Conservation (phyloP, 2,329 filamentous ascomycete genomes). For the Colletotrichum spaethianum region DNA sequence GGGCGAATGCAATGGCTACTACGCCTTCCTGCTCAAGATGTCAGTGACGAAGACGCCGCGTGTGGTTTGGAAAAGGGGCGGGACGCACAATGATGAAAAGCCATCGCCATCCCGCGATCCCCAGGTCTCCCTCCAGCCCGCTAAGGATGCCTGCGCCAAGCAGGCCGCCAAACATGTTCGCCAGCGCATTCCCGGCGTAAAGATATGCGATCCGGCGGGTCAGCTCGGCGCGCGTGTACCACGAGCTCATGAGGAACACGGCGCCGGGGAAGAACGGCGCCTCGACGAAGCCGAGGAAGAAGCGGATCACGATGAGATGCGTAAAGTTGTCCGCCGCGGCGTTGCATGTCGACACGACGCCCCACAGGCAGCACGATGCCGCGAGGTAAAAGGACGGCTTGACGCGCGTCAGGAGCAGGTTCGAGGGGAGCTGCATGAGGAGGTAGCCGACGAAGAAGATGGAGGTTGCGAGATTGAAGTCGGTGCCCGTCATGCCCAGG, state of each 20-base stretch:
- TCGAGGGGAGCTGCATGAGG: constrained; percentile 74
- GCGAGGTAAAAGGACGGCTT: constrained; percentile 68
- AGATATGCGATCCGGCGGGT: constrained; percentile 62
- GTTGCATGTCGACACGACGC: constrained; percentile 60
- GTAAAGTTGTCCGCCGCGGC: constrained; percentile 59
- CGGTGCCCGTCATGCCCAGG: constrained; percentile 66
- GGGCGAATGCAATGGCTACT: constrained; percentile 55
- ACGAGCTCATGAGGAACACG: constrained; percentile 62
- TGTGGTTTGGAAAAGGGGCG: background rate
- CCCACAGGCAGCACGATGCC: constrained; percentile 60
- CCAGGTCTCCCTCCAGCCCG: constrained; percentile 50
- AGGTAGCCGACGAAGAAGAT: constrained; percentile 73
- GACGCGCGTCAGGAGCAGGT: constrained; percentile 68
- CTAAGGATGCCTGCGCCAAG: constrained; percentile 64
- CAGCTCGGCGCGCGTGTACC: constrained; percentile 60
- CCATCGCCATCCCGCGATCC: constrained; percentile 48
- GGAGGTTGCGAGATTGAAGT: constrained; percentile 69
- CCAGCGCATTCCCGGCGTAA: constrained; percentile 62
- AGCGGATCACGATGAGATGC: constrained; percentile 60
- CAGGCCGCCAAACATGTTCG: constrained; percentile 66
- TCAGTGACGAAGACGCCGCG: background rate
- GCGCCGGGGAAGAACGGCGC: constrained; percentile 67
- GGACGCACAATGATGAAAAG: constrained; percentile 48
- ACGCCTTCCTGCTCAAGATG: constrained; percentile 51
- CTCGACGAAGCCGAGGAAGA: constrained; percentile 59